Percentiles rank a stretch among this genome's conserved stretches.
Conservation (phyloP, 495 filamentous ascomycete genomes). For the Lepraria neglecta region DNA sequence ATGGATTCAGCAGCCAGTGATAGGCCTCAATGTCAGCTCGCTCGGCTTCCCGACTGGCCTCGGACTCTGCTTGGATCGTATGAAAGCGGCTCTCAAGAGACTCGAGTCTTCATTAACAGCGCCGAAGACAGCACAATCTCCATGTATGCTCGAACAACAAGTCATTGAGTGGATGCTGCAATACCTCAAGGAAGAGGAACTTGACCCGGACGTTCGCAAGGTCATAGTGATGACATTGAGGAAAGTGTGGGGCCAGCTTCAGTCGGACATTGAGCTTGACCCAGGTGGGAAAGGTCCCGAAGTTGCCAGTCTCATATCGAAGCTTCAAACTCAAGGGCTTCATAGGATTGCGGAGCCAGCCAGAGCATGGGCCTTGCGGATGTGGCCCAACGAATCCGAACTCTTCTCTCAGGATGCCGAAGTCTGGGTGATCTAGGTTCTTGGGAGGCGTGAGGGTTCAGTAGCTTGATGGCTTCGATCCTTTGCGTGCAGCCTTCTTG, state of each 20-base stretch:
- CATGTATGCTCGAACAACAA: conserved; percentile 43
- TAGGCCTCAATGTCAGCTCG: conserved; percentile 57
- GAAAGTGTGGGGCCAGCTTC: conserved; percentile 27
- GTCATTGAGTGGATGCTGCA: conserved; percentile 54
- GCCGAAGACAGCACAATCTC: conserved; percentile 25
- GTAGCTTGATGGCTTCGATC: conserved; percentile 29
- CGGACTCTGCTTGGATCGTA: conserved; percentile 52
- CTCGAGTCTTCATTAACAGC: background rate
- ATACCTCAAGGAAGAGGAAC: conserved; percentile 47
- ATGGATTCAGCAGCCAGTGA: conserved; percentile 61
- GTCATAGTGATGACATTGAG: conserved; percentile 54
- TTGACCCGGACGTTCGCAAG: conserved; percentile 61
- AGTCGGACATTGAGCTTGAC: conserved; percentile 11
- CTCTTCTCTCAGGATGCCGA: background rate
- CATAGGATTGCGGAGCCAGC: conserved; percentile 15
- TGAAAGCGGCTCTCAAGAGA: conserved; percentile 37
- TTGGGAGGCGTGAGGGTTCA: conserved; percentile 11
- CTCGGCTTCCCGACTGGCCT: conserved; percentile 68
- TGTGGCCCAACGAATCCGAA: conserved; percentile 13
- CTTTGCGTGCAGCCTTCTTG: conserved; percentile 70
- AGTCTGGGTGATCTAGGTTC: background rate
- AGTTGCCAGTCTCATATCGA: conserved; percentile 11
- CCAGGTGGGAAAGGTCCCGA: background rate
- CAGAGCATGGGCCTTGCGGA: conserved; percentile 8
- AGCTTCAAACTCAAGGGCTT: conserved; percentile 10